Evolutionary conservation across 129 eudicot species (phyloP).

Genomic region (Daucus carota): DNA sequence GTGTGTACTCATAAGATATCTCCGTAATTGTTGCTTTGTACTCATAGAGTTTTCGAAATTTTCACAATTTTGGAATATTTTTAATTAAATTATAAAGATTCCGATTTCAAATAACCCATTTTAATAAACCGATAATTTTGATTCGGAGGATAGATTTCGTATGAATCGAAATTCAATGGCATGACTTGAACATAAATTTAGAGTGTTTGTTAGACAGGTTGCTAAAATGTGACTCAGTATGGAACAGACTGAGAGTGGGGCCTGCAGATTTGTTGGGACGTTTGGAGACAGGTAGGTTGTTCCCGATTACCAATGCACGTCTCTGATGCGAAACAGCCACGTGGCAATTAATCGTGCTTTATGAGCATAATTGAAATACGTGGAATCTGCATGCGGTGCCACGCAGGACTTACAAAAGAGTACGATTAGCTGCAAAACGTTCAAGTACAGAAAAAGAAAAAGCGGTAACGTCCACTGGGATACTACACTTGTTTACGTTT

Average conservation of each 20-base stretch:
- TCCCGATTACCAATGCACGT: slow-evolving; percentile 27
- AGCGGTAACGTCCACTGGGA: background rate
- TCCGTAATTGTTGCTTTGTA: no score
- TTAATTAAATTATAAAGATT: no score
- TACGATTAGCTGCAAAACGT: background rate
- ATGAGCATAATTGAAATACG: slow-evolving; percentile 26
- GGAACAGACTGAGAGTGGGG: slow-evolving; percentile 5
- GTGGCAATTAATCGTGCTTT: slow-evolving; percentile 23
- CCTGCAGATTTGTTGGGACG: slow-evolving; percentile 44
- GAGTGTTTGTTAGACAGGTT: slow-evolving; percentile 20
- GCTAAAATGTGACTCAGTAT: slow-evolving; percentile 7
- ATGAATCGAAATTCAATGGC: slow-evolving; percentile 13
- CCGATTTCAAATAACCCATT: no score
- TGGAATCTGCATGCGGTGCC: slow-evolving; percentile 32
- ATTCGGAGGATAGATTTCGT: slow-evolving; percentile 19
- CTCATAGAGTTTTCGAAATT: no score
- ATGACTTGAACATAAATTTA: slow-evolving; percentile 21
- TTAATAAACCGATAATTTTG: no score
- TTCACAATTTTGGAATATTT: no score
- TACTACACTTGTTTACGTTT: background rate
- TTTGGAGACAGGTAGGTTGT: slow-evolving; percentile 51
- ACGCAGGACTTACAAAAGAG: slow-evolving; percentile 18
- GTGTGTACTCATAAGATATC: no score
- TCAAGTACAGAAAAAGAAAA: slow-evolving; percentile 1
- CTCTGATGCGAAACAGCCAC: slow-evolving; percentile 21